These are phyloP conservation scores for Diatrype stigma DNA, from an alignment of 2,329 filamentous ascomycete species.

Conservation along the genomic window DNA sequence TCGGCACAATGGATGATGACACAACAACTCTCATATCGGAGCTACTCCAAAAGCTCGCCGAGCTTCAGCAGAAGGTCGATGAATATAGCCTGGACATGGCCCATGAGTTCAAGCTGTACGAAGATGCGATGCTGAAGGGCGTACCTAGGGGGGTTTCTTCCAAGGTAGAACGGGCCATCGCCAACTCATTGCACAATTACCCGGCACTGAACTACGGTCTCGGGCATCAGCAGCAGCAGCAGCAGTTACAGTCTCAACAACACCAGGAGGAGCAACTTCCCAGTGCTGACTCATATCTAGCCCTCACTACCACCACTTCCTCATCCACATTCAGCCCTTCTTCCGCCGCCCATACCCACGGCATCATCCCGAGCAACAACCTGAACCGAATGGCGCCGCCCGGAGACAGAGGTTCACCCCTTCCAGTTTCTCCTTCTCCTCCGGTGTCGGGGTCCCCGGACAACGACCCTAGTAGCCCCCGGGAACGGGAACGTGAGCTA, in stretches of 20 bases:
- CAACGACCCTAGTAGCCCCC: slow-evolving; percentile 38
- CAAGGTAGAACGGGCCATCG: slow-evolving; percentile 43
- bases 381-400: slow-evolving; percentile 15
- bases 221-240: slow-evolving; percentile 10
- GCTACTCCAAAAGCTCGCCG: slow-evolving; percentile 49
- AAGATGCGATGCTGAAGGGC: slow-evolving; percentile 45
- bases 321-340: slow-evolving; percentile 6
- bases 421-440: slow-evolving; percentile 20
- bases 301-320: slow-evolving; percentile 4
- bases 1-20: slow-evolving; percentile 43
- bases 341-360: slow-evolving; percentile 1
- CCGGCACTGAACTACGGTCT: slow-evolving; percentile 39
- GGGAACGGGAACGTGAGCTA: slow-evolving; percentile 56
- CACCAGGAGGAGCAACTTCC: slow-evolving; percentile 6
- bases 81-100: slow-evolving; percentile 55
- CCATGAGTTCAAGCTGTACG: slow-evolving; percentile 52
- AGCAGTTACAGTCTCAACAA: neutral
- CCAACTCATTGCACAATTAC: slow-evolving; percentile 39
- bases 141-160: slow-evolving; percentile 42
- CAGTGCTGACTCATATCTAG: neutral
- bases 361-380: slow-evolving; percentile 12
- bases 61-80: slow-evolving; percentile 55
- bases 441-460: slow-evolving; percentile 24
- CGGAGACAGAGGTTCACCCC: slow-evolving; percentile 30
- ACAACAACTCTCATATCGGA: slow-evolving; percentile 45